Evolutionary conservation across 1,284 basidiomycete species (phyloP).

Genomic region (Cystobasidium pallidum): DNA sequence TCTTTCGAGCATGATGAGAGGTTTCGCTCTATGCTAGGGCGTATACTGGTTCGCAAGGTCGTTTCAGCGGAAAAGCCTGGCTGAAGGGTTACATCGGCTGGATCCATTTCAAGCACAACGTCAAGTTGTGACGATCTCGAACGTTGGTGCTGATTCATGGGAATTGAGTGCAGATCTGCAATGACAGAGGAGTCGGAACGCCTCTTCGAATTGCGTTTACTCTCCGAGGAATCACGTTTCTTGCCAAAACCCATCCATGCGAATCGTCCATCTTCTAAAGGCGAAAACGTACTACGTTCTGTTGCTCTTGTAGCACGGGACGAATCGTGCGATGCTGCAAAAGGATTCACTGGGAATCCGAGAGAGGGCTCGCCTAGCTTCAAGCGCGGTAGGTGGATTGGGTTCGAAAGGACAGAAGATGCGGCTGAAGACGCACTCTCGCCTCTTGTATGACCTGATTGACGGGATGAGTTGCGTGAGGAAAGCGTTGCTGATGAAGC

Average conservation of each 20-base stretch:
- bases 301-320: background rate
- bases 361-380: conserved; percentile 20
- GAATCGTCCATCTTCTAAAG: conserved; percentile 7
- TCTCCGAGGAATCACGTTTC: conserved; percentile 25
- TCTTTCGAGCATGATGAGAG: conserved; percentile 5
- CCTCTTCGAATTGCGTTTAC: conserved; percentile 27
- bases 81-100: background rate
- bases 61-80: no score
- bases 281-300: background rate
- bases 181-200: conserved; percentile 13
- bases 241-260: conserved; percentile 9
- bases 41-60: background rate
- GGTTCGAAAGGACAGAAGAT: conserved; percentile 23
- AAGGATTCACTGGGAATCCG: background rate
- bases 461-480: conserved; percentile 1
- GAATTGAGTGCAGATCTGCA: conserved; percentile 4
- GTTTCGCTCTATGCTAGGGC: background rate
- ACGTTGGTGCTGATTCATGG: conserved; percentile 4
- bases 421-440: conserved; percentile 22
- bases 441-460: conserved; percentile 1
- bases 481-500: conserved; percentile 6
- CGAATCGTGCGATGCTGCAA: background rate
- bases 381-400: conserved; percentile 25
- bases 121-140: conserved; percentile 12
- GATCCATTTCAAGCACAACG: background rate